Evolutionary conservation across 192 early-diverging fungal genomes (phyloP).

Genomic region (Coemansia sp.): DNA sequence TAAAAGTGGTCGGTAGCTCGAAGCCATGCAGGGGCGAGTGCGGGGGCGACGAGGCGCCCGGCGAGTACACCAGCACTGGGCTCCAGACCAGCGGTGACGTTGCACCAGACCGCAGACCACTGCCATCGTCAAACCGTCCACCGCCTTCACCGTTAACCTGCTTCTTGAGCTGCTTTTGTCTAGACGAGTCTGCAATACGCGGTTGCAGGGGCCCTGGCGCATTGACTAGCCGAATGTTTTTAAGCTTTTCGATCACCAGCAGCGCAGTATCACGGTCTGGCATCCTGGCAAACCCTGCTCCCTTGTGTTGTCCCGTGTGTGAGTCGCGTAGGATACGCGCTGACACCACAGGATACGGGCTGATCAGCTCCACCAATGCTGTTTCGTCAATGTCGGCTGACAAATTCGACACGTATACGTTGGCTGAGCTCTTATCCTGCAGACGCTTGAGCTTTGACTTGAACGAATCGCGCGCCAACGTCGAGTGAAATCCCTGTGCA

Average conservation of each 20-base stretch:
- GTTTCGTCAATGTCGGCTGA: conserved; percentile 72
- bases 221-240: conserved; percentile 59
- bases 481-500: conserved; percentile 64
- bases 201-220: conserved; percentile 66
- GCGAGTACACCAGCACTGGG: conserved; percentile 42
- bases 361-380: conserved; percentile 60
- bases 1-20: conserved; percentile 1
- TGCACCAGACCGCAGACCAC: neutral
- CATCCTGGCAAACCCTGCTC: conserved; percentile 78
- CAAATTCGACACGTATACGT: conserved; percentile 84
- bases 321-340: conserved; percentile 72
- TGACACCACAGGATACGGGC: conserved; percentile 64
- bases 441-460: conserved; percentile 66
- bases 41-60: conserved; percentile 20
- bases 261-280: conserved; percentile 66
- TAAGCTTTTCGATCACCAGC: conserved; percentile 64
- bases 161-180: conserved; percentile 75
- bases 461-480: conserved; percentile 76
- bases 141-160: conserved; percentile 48
- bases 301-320: conserved; percentile 61
- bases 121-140: conserved; percentile 14
- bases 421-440: conserved; percentile 71
- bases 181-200: conserved; percentile 74
- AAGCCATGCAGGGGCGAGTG: conserved; percentile 5
- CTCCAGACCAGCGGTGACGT: conserved; percentile 46